Base-by-base conservation (phyloP, 768 basidiomycete genomes). In the Termitomyces sp. region DNA sequence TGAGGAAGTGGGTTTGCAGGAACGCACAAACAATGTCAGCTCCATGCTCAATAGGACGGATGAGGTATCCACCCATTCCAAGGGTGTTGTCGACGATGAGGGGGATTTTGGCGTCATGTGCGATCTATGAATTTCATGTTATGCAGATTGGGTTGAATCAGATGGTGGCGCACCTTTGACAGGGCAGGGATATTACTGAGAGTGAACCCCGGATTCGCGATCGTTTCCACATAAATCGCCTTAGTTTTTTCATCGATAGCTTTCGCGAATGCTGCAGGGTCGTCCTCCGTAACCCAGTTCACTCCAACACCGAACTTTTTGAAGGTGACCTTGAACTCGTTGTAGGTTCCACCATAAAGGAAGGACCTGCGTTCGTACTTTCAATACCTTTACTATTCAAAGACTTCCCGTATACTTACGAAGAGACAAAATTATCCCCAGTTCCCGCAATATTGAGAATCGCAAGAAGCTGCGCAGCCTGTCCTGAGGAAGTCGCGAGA, bases 51-150 rank as follows among this genome's bases (percentile, higher is more conserved):
- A 92, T 84, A 2, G 90, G 91, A 0, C 78, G 75, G 57, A 86
- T 74, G 53, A 91, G 76, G 64, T 89, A 92, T 31, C 78, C 85
- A 60, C 86, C 87, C 71, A 85, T 83, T 46, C 85, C 89, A 58
- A 89, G 87, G 11, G 87, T 91, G 66, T 89, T 91, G 64, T 91
- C 89, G 0, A 92, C 89, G 48, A 93, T 84, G 45, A 93, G 73
- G 1, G 91, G 91, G 19, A 92, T 86, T 0, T 79, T 78, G 60
- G 84, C 74, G 30, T 79, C 77, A 63, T 90, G 89, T 1, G 91
- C 91, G 38, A 90, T 70, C 84, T 87, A 53, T 15, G 21, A n/a
- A 35, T 33, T 26, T 10, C 30, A 37, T 26, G 46, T 9, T 6
- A 26, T 15, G 37, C 51, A 30, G 49, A 44, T 17, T 37, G 19